Evolutionary conservation across 257 asterid genomes (phyloP).

Genomic region (Nicotiana benthamiana): DNA sequence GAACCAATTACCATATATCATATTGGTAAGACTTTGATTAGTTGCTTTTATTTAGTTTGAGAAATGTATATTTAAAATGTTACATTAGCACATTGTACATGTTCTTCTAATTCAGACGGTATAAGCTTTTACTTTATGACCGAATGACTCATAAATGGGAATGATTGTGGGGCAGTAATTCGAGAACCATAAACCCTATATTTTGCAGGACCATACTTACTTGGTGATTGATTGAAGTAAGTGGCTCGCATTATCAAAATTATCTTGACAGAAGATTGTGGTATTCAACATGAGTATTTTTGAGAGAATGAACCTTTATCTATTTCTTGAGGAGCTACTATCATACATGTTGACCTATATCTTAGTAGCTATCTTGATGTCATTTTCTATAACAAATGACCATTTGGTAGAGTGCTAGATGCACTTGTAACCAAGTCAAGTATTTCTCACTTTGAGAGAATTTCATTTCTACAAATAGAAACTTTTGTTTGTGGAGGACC

Average conservation of each 20-base stretch:
- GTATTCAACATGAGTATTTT: not conserved
- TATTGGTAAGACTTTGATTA: conserved; percentile 43
- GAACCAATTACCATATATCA: conserved; percentile 91
- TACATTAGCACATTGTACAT: not conserved
- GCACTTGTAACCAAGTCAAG: not conserved
- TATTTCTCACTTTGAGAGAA: not conserved
- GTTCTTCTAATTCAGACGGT: not conserved
- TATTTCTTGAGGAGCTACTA: not conserved
- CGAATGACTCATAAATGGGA: not conserved
- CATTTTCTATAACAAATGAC: not conserved
- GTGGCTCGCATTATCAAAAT: not conserved
- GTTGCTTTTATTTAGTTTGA: not conserved
- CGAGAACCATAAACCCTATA: not conserved
- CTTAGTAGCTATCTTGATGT: not conserved
- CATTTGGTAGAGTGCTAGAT: not conserved
- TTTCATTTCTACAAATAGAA: not conserved
- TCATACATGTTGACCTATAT: not conserved
- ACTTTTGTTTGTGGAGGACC: not conserved
- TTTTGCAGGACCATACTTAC: not conserved
- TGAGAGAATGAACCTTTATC: not conserved
- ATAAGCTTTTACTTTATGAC: not conserved
- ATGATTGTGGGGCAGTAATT: not conserved
- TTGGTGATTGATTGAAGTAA: not conserved
- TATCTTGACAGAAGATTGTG: not conserved
- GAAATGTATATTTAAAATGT: not conserved